phyloP scores from a whole-genome alignment of 73 alveolate genomes.

The Symbiodinium natans region DNA sequence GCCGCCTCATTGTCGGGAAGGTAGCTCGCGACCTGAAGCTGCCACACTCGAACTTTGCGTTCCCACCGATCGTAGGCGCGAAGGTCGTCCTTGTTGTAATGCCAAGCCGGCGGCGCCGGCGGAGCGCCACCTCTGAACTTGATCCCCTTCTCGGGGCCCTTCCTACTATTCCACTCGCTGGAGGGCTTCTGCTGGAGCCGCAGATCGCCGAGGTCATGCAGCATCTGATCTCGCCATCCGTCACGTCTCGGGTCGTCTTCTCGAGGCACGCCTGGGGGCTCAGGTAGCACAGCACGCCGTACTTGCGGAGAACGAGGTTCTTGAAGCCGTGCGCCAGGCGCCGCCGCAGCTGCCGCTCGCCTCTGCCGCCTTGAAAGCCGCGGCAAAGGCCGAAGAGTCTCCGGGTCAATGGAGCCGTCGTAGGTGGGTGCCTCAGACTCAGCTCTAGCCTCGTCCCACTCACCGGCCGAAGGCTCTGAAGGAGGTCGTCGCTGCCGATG shows the following conservation, averaged over 20 bases:
- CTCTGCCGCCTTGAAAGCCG: not conserved
- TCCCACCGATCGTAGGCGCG: not conserved
- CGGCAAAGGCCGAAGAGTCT: not conserved
- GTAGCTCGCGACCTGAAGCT: not conserved
- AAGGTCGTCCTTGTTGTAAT: not conserved
- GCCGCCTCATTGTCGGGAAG: not conserved
- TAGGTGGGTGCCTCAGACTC: not conserved
- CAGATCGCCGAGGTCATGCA: not conserved
- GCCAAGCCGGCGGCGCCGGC: not conserved
- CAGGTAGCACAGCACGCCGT: too few species aligned
- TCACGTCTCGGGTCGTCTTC: too few species aligned
- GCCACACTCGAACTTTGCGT: not conserved
- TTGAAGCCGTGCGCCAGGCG: too few species aligned
- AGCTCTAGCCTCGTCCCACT: not conserved
- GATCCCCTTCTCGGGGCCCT: not conserved
- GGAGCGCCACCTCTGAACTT: not conserved
- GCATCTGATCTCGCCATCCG: too few species aligned
- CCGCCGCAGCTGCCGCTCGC: not conserved
- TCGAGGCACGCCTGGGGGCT: too few species aligned
- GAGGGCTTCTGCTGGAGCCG: not conserved
- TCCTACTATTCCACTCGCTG: not conserved
- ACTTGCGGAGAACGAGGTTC: too few species aligned
- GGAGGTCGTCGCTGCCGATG: not conserved
- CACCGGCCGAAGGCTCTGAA: not conserved
- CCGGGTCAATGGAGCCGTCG: not conserved